Evolutionary conservation across 2,329 filamentous ascomycete genomes (phyloP), one percentile per base, ranked within the genome.

Genomic region (Lasiodiplodia sp.): DNA sequence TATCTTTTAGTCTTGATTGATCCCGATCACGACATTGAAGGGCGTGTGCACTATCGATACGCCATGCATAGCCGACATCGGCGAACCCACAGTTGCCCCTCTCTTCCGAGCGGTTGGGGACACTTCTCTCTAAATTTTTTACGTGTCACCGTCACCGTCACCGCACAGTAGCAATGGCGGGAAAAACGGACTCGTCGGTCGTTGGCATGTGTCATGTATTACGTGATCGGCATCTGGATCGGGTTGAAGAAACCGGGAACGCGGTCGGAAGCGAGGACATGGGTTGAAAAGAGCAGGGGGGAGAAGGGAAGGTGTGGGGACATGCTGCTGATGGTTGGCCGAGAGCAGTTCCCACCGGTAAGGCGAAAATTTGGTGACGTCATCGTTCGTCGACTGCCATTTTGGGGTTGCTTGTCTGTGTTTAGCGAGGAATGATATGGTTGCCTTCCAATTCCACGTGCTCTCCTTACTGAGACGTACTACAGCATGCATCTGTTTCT

Each of bases 321-420:
- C 28, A 18, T 5, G 51, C 23, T 11, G 51, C 8, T 28, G 25
- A 47, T 47, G 44, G 44, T 21, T 7, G 44, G 40, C 40, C 16
- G 16, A 3, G 14, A n/a, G 40, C 40, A 47, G 40, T 47, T 44
- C 18, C 31, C 31, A 10, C 31, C 31, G 31, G 10, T 8, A 34
- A 10, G 31, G 16, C 28, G 52, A 31, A n/a, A 25, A 18, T 28
- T n/a, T 21, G 2, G 14, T 38, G 57, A 60, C 57, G 57, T 60
- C 57, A 60, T 60, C 14, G 21, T 18, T 60, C 57, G 14, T 31
- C 8, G 57, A 5, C 28, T 60, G 25, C 57, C 57, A 21, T 38
- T 60, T 60, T 34, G n/a, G 55, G 55, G 18, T 28, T 16, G 44
- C 14, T 47, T 2, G 31, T 34, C 8, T 34, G 31, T 34, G 31